Percentiles rank a stretch among this genome's conserved stretches.
Evolutionary conservation across 73 alveolate genomes (phyloP).

Genomic region (Paraurostyla sp.): DNA sequence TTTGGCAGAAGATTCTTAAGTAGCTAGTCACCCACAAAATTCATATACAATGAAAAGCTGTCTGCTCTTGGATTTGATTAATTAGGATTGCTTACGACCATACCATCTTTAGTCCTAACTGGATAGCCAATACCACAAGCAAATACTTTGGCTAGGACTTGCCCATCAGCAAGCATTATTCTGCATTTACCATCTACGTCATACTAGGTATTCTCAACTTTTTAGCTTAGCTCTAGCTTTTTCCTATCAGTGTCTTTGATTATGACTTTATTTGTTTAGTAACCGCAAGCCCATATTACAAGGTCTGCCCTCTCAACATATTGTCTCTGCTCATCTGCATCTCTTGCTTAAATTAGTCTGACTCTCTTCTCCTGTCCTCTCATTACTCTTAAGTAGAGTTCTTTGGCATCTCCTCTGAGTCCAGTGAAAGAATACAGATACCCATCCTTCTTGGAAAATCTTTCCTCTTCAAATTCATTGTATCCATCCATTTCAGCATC

Average conservation of each 20-base stretch:
- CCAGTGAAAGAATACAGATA: conserved; percentile 75
- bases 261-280: conserved; percentile 60
- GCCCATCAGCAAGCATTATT: conserved; percentile 58
- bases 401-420: conserved; percentile 83
- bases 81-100: conserved; percentile 50
- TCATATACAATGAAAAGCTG: conserved; percentile 71
- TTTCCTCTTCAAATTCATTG: conserved; percentile 49
- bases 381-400: conserved; percentile 45
- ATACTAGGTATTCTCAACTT: conserved; percentile 55
- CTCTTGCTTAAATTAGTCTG: conserved; percentile 56
- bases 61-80: conserved; percentile 74
- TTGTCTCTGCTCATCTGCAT: conserved; percentile 51
- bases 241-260: conserved; percentile 57
- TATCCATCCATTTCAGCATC: conserved; percentile 71
- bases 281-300: conserved; percentile 74
- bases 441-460: conserved; percentile 60
- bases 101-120: conserved; percentile 75
- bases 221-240: conserved; percentile 16
- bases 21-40: conserved; percentile 65
- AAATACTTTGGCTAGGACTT: conserved; percentile 58
- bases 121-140: conserved; percentile 77
- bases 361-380: conserved; percentile 76
- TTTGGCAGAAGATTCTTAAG: conserved; percentile 65
- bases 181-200: conserved; percentile 72
- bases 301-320: conserved; percentile 67